Conservation (phyloP, 352 stramenopile species). For the Globisporangium mamillatum region DNA sequence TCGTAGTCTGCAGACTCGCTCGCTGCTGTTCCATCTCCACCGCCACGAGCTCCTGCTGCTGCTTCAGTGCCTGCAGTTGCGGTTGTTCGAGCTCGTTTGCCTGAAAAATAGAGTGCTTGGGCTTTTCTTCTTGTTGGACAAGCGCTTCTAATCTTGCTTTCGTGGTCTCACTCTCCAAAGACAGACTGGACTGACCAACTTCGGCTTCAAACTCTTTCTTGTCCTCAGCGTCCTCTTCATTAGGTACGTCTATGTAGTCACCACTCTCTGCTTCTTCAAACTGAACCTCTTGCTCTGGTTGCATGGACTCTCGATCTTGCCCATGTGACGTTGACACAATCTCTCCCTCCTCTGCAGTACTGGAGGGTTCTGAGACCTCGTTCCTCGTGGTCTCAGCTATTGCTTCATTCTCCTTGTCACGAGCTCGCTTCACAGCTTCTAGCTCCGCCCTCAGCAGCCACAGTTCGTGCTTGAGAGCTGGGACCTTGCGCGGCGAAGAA, state of each 20-base stretch:
- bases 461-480: conserved; percentile 30
- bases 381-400: neutral
- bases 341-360: neutral
- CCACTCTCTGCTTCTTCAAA: neutral
- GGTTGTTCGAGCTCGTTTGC: conserved; percentile 17
- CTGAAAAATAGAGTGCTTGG: neutral
- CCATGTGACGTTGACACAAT: neutral
- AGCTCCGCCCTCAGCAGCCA: conserved; percentile 29
- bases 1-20: conserved; percentile 21
- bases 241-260: conserved; percentile 1
- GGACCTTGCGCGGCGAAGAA: neutral
- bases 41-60: conserved; percentile 16
- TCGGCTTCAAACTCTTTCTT: neutral
- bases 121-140: neutral
- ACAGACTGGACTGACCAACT: neutral
- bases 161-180: neutral
- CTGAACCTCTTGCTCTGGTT: neutral
- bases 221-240: neutral
- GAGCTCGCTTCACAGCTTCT: neutral
- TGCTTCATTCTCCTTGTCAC: neutral
- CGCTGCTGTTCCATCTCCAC: conserved; percentile 19
- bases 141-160: neutral
- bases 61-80: conserved; percentile 19
- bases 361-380: neutral
- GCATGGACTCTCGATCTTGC: neutral